phyloP scores from a whole-genome alignment of 176 grass and related monocot genomes.

The Triticum urartu region DNA sequence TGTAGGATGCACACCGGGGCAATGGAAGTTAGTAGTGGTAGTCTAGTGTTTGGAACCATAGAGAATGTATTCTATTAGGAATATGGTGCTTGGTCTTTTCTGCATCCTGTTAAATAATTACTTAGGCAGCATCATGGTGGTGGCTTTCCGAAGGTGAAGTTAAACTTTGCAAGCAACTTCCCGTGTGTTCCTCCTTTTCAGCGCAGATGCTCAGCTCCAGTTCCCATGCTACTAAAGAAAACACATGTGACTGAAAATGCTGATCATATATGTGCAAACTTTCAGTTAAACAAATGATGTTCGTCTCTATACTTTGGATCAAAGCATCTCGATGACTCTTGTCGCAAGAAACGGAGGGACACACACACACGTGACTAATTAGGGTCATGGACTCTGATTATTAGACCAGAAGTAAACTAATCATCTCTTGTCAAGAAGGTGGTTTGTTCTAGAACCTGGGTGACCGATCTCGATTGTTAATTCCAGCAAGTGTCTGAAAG shows the following conservation, averaged over 20 bases:
- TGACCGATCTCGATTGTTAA: conserved; percentile 17
- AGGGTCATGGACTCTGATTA: conserved; percentile 21
- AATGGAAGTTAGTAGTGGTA: background rate
- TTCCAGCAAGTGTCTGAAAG: conserved; percentile 21
- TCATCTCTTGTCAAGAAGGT: conserved; percentile 17
- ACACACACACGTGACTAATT: conserved; percentile 17
- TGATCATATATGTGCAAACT: background rate
- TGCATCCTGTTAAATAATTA: background rate
- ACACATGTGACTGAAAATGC: conserved; percentile 26
- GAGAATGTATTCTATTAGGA: background rate
- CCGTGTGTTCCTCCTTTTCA: conserved; percentile 26
- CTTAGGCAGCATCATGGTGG: conserved; percentile 25
- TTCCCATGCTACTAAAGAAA: conserved; percentile 33
- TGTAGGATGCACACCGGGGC: background rate
- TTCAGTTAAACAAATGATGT: background rate
- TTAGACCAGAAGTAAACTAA: conserved; percentile 8
- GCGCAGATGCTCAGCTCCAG: background rate
- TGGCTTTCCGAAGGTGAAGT: conserved; percentile 38
- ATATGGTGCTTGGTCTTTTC: conserved; percentile 13
- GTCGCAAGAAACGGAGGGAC: background rate
- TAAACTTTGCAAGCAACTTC: conserved; percentile 31
- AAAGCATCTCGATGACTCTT: conserved; percentile 35
- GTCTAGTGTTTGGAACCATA: background rate
- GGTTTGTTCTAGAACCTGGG: conserved; percentile 15
- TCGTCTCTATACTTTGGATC: conserved; percentile 12